Base-by-base conservation (phyloP, 2,329 filamentous ascomycete species). In the Aspergillus luchuensis region DNA sequence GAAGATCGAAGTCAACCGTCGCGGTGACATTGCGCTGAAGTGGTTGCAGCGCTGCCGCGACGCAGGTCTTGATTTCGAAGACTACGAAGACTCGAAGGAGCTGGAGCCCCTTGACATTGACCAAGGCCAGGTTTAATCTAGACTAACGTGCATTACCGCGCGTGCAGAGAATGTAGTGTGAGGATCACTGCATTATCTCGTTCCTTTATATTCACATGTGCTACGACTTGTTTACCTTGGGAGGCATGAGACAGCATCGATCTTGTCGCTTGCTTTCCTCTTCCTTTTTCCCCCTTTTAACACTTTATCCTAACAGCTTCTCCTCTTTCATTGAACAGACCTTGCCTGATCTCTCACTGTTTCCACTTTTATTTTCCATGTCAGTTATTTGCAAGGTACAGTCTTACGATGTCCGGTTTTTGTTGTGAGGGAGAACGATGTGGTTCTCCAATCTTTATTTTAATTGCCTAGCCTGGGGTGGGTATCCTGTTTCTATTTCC, bases 1-100 rank as follows among this genome's bases (percentile, higher is more conserved):
- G 78, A 98, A 98, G 79, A 88, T 89, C 15, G 94, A 98, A 77
- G 86, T 97, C 54, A 94, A 90, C 71, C 85, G 88, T 30, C 93
- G 90, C 65, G 96, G 94, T 70, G 91, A 96, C 68, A 95, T 79
- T 51, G 77, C 76, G 6, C 57, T 69, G 17, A 81, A 81, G 66
- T 81, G 79, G 79, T 72, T 81, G 41, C 73, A 79, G 56, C 75
- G 79, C 58, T 80, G 78, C 68, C 76, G 78, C 45, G 79, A 81
- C 41, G 78, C 77, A 2, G 79, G 78, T n/a, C 71, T 81, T 6
- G 76, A 79, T n/a, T 81, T 80, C 57, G 76, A 80, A n/a, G 79
- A 81, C 60, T 81, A 79, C 51, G 78, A 80, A 21, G 77, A 79
- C 23, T 70, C 76, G 10, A 78, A 79, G 56, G 74, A 77, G 45